Conservation (phyloP, 2,329 filamentous ascomycete genomes). For the Fusarium robinianum region DNA sequence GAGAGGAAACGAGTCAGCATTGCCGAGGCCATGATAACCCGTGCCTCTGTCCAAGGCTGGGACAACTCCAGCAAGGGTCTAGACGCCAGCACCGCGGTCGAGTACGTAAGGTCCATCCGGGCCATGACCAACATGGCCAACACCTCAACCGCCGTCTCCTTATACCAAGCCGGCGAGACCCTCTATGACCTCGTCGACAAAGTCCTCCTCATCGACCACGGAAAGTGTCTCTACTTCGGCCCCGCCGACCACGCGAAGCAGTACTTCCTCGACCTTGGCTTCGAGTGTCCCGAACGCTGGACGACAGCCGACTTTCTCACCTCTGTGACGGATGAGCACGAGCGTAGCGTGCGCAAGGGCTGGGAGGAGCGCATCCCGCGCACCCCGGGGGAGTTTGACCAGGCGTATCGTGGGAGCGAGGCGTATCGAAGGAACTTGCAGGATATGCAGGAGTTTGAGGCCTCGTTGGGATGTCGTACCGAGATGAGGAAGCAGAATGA, state of each 20-base stretch:
- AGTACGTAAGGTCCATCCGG: constrained; percentile 67
- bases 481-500: constrained; percentile 59
- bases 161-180: constrained; percentile 71
- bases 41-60: constrained; percentile 70
- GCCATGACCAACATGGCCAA: constrained; percentile 73
- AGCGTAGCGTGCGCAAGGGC: constrained; percentile 69
- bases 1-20: constrained; percentile 77
- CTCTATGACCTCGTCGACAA: constrained; percentile 74
- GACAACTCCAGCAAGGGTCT: constrained; percentile 75
- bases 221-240: constrained; percentile 75
- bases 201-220: constrained; percentile 73
- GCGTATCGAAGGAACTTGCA: constrained; percentile 63
- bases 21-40: constrained; percentile 65
- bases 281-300: constrained; percentile 71
- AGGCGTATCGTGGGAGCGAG: constrained; percentile 66
- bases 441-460: constrained; percentile 67
- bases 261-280: constrained; percentile 75
- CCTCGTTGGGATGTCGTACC: constrained; percentile 58
- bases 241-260: constrained; percentile 63
- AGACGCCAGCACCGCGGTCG: constrained; percentile 73
- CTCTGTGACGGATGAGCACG: constrained; percentile 74
- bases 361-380: constrained; percentile 70
- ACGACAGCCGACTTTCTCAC: constrained; percentile 78
- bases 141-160: constrained; percentile 70
- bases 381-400: constrained; percentile 68